Evolutionary conservation across 2,329 filamentous ascomycete genomes (phyloP), one percentile per base, ranked within the genome.

Genomic region (Calonectria montana): DNA sequence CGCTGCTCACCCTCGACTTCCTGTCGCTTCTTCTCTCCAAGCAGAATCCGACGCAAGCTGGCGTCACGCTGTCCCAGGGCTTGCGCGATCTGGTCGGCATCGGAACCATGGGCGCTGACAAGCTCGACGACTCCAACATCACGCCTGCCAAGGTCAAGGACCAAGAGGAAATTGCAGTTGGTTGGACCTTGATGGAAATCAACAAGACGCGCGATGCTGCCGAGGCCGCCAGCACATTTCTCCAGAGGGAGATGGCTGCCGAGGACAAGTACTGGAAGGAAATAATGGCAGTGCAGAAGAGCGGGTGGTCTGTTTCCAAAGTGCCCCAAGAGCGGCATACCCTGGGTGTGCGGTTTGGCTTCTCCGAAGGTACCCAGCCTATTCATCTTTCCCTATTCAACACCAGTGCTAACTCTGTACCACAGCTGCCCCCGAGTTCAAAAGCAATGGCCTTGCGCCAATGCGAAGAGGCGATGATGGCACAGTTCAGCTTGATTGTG

Each of bases 241-340:
- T 99, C 15, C 90, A 94, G 77, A 90, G 89, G 13, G 96, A 98
- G 81, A 93, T 97, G 39, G 88, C 90, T 12, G 90, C 91, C 35
- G 97, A 99, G 85, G 92, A 92, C 2, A 92, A 89, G 77, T 99
- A 97, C 82, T 99, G 97, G 97, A 90, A 93, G 67, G 93, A 97
- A 77, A 90, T 98, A 2, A 86, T 97, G 57, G 90, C 91, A 12
- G 91, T 98, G 53, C 95, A 93, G 75, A 91, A 95, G 75, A 92
- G 92, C 67, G 95, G 96, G 5, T 99, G 97, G 96, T 92, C 94
- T 23, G 86, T 98, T 21, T 96, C 93, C 76, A 90, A 93, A 61
- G 86, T 97, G 47, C 94, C 95, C 0, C 87, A 91, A 8, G 92
- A 96, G 76, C 88, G 88, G 62, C 91, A 94, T 76, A 92, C 91